phyloP scores from a whole-genome alignment of 1,139 yeast genomes.

The Magnusiomyces suaveolens region DNA sequence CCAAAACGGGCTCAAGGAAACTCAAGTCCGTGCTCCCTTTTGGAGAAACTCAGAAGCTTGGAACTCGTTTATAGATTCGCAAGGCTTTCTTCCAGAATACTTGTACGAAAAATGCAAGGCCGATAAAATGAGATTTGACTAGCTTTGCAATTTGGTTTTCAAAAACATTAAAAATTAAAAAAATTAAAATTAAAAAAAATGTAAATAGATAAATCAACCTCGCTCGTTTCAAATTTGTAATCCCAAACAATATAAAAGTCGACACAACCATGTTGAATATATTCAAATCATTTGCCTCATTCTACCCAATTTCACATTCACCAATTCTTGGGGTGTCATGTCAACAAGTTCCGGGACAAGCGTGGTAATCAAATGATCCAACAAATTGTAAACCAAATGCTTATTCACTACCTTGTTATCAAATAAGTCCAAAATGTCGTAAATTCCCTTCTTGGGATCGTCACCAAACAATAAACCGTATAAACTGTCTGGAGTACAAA shows the following conservation, averaged over 20 bases:
- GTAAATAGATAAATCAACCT: too few relatives aligned
- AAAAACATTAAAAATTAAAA: too few relatives aligned
- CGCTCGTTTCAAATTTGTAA: too few relatives aligned
- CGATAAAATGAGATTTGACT: not conserved
- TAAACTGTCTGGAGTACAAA: conserved; percentile 17
- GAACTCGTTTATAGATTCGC: conserved; percentile 3
- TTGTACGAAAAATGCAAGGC: not conserved
- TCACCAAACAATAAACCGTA: conserved; percentile 20
- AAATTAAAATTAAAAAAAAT: too few relatives aligned
- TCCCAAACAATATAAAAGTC: too few relatives aligned
- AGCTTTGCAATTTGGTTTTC: too few relatives aligned
- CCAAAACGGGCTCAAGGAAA: conserved; percentile 3
- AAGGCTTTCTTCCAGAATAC: not conserved
- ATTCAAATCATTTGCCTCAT: not conserved
- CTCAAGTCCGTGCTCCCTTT: conserved; percentile 7
- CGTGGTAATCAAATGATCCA: conserved; percentile 34
- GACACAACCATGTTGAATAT: too few relatives aligned
- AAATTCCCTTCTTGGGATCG: conserved; percentile 25
- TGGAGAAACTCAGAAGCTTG: conserved; percentile 6
- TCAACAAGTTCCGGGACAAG: conserved; percentile 35
- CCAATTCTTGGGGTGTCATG: conserved; percentile 35
- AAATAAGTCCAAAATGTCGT: conserved; percentile 32
- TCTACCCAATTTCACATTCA: conserved; percentile 1
- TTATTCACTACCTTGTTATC: conserved; percentile 35
- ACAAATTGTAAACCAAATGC: conserved; percentile 33